These are phyloP conservation scores for Teunomyces barrocoloradensis DNA, from an alignment of 805 yeast species.

Conservation along the genomic window DNA sequence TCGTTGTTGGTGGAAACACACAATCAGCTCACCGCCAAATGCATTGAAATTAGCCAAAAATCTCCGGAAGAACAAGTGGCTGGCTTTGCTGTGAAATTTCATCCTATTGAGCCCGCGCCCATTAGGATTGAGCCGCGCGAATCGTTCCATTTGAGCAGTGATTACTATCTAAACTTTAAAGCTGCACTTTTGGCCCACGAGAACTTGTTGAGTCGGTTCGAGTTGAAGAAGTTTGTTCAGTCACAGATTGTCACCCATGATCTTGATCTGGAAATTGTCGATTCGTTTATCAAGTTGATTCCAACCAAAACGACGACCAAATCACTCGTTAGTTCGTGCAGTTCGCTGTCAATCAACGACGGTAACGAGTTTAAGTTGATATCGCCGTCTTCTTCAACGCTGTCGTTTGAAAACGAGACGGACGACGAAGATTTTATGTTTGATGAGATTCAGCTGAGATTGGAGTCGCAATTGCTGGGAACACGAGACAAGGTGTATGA, in stretches of 20 bases:
- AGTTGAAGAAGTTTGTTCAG: slow-evolving; percentile 9
- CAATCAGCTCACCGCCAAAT: background rate
- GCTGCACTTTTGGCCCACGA: background rate
- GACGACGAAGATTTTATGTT: slow-evolving; percentile 25
- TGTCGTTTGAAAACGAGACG: slow-evolving; percentile 3
- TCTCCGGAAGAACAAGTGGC: background rate
- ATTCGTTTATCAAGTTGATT: slow-evolving; percentile 13
- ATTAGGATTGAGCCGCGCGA: background rate
- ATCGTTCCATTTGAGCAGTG: background rate
- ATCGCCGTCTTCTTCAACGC: slow-evolving; percentile 7
- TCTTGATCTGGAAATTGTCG: slow-evolving; percentile 7
- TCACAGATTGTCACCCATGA: slow-evolving; percentile 8
- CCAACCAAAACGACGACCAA: slow-evolving; percentile 11
- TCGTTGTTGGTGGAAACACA: background rate
- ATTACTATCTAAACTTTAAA: background rate
- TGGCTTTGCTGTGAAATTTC: background rate
- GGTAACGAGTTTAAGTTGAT: slow-evolving; percentile 8
- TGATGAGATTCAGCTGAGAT: slow-evolving; percentile 20
- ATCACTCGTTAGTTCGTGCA: slow-evolving; percentile 1
- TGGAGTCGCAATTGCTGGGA: slow-evolving; percentile 23
- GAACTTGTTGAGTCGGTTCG: slow-evolving; percentile 7
- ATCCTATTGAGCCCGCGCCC: background rate
- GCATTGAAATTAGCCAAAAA: background rate
- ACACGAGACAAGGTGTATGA: slow-evolving; percentile 24
- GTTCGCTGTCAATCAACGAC: slow-evolving; percentile 8